Conservation (phyloP, 2,329 filamentous ascomycete genomes). For the Arthrinium puccinioides region DNA sequence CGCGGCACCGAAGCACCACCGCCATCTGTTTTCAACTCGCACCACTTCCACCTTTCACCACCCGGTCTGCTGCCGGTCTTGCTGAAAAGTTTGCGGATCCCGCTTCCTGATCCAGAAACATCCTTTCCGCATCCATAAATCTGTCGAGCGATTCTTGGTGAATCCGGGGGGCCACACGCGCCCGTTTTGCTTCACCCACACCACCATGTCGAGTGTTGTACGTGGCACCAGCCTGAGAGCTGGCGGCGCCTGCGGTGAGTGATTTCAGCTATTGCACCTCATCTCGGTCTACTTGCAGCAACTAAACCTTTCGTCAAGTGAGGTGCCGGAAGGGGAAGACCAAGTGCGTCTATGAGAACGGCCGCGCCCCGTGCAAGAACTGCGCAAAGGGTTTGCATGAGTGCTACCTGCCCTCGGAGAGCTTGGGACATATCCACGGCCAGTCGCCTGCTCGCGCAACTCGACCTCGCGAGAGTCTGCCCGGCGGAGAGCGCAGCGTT, state of each 20-base stretch:
- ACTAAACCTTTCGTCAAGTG: constrained; percentile 21
- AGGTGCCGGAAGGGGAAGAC: constrained; percentile 59
- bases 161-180: too few relatives aligned
- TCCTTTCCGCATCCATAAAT: constrained; percentile 7
- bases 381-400: constrained; percentile 58
- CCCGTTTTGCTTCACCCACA: too few relatives aligned
- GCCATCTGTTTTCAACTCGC: constrained; percentile 19
- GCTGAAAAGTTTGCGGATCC: constrained; percentile 1
- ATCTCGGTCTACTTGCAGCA: constrained; percentile 23
- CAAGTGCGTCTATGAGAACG: constrained; percentile 57
- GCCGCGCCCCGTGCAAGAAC: constrained; percentile 55
- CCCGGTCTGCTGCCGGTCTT: constrained; percentile 16
- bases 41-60: constrained; percentile 14
- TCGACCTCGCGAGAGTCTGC: constrained; percentile 45
- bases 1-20: constrained; percentile 21
- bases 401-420: constrained; percentile 55
- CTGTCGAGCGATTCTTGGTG: too few relatives aligned
- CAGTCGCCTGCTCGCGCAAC: constrained; percentile 47
- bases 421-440: constrained; percentile 51
- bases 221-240: constrained; percentile 53
- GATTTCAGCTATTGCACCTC: not conserved
- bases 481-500: constrained; percentile 42
- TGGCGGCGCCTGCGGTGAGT: constrained; percentile 30
- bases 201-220: constrained; percentile 39
- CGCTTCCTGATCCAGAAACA: constrained; percentile 11